These are phyloP conservation scores for Talaromyces adpressus DNA, from an alignment of 495 filamentous ascomycete genomes.

Conservation along the genomic window DNA sequence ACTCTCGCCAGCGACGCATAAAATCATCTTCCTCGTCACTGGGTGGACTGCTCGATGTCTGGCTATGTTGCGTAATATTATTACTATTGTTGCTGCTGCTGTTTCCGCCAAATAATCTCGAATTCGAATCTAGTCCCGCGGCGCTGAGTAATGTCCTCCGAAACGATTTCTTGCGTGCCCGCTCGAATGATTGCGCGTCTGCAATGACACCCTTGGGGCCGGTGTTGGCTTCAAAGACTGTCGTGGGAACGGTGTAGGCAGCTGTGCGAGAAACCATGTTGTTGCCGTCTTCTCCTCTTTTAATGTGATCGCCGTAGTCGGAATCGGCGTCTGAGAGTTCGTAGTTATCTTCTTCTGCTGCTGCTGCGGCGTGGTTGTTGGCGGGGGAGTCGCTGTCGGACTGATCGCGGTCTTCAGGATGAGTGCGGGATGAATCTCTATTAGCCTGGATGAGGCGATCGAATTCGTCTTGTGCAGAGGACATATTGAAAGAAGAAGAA, in stretches of 20 bases:
- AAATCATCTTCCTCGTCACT: constrained; percentile 75
- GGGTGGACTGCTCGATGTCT: constrained; percentile 21
- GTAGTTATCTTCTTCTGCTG: constrained; percentile 10
- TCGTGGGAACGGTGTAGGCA: constrained; percentile 47
- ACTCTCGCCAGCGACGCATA: constrained; percentile 73
- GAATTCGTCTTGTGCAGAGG: constrained; percentile 80
- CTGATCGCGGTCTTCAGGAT: constrained; percentile 51
- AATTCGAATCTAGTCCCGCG: constrained; percentile 20
- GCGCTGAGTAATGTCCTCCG: constrained; percentile 38
- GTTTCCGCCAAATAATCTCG: not conserved
- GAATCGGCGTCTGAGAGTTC: constrained; percentile 29
- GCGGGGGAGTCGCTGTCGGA: constrained; percentile 11
- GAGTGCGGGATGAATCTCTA: constrained; percentile 34
- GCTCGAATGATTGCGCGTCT: constrained; percentile 85
- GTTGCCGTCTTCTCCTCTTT: constrained; percentile 38
- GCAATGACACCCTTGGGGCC: constrained; percentile 98
- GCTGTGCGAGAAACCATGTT: constrained; percentile 36
- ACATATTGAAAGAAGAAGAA: constrained; percentile 42
- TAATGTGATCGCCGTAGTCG: constrained; percentile 47
- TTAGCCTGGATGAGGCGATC: constrained; percentile 59
- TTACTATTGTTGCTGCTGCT: not conserved
- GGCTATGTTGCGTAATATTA: constrained; percentile 23
- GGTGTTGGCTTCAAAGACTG: constrained; percentile 75
- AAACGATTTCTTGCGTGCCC: constrained; percentile 62
- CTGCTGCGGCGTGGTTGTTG: constrained; percentile 25